These are phyloP conservation scores for Citrullus mucosospermus DNA, from an alignment of 306 rosid species.

Conservation along the genomic window DNA sequence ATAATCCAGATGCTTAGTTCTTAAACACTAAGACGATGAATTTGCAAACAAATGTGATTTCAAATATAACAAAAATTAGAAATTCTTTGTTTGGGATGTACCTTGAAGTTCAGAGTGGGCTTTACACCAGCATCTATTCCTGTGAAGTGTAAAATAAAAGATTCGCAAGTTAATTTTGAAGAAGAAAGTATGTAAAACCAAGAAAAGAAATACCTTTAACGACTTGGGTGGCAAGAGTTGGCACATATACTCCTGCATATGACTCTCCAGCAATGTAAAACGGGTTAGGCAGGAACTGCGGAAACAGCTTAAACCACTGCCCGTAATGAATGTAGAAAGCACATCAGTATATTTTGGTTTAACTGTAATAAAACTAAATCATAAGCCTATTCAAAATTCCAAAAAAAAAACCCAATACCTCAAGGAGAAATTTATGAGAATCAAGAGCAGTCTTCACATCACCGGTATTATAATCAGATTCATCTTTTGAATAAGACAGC, in stretches of 20 bases:
- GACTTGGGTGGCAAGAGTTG: slow-evolving; percentile 68
- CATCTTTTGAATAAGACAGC: slow-evolving; percentile 58
- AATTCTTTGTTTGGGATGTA: slow-evolving; percentile 3
- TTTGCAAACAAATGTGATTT: neutral
- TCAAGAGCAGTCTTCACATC: slow-evolving; percentile 77
- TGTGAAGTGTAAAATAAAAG: slow-evolving; percentile 11
- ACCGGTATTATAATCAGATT: slow-evolving; percentile 56
- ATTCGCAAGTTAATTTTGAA: neutral
- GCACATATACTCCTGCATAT: slow-evolving; percentile 86
- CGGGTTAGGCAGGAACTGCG: slow-evolving; percentile 57
- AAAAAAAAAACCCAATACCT: slow-evolving; percentile 27
- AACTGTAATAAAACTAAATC: neutral
- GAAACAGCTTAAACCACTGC: slow-evolving; percentile 81
- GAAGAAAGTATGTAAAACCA: neutral
- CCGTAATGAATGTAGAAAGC: slow-evolving; percentile 1
- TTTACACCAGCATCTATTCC: slow-evolving; percentile 49
- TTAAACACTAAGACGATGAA: neutral
- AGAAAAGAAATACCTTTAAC: slow-evolving; percentile 42
- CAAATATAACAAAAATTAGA: neutral
- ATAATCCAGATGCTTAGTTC: neutral
- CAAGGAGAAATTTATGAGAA: slow-evolving; percentile 64
- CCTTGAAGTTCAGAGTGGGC: slow-evolving; percentile 74
- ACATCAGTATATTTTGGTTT: neutral
- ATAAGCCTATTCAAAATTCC: neutral
- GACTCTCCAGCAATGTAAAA: slow-evolving; percentile 86